These are phyloP conservation scores for Cerioporus squamosus DNA, from an alignment of 1,284 basidiomycete genomes.

Conservation along the genomic window DNA sequence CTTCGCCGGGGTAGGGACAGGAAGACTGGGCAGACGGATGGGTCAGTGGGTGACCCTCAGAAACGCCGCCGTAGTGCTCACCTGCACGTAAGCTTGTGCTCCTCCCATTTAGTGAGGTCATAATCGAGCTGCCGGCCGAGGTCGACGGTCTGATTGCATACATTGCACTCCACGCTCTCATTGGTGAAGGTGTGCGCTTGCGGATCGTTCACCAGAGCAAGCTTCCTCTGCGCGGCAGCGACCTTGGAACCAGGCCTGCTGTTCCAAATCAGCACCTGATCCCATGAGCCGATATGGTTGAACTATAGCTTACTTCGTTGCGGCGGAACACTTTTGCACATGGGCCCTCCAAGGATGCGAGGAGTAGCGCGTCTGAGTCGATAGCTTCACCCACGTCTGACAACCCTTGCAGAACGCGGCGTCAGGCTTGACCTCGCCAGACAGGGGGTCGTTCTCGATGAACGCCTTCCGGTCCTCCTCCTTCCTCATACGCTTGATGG, in stretches of 20 bases:
- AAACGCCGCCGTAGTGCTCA: neutral
- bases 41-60: neutral
- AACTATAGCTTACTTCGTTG: conserved; percentile 33
- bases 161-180: conserved; percentile 50
- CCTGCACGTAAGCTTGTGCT: conserved; percentile 61
- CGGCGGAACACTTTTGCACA: conserved; percentile 46
- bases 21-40: too few species aligned
- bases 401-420: conserved; percentile 62
- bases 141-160: conserved; percentile 48
- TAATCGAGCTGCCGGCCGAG: conserved; percentile 56
- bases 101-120: conserved; percentile 59
- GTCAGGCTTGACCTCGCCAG: conserved; percentile 51
- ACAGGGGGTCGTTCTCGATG: conserved; percentile 56
- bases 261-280: conserved; percentile 52
- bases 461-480: conserved; percentile 52
- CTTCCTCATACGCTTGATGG: conserved; percentile 28
- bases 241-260: conserved; percentile 31
- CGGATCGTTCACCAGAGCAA: conserved; percentile 62
- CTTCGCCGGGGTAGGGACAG: neutral
- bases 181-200: conserved; percentile 53
- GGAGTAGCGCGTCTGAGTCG: conserved; percentile 43
- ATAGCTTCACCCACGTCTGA: conserved; percentile 61
- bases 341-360: conserved; percentile 59
- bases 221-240: conserved; percentile 60
- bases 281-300: neutral